These are phyloP conservation scores for Suillus variegatus DNA, from an alignment of 768 basidiomycete species.

Conservation along the genomic window DNA sequence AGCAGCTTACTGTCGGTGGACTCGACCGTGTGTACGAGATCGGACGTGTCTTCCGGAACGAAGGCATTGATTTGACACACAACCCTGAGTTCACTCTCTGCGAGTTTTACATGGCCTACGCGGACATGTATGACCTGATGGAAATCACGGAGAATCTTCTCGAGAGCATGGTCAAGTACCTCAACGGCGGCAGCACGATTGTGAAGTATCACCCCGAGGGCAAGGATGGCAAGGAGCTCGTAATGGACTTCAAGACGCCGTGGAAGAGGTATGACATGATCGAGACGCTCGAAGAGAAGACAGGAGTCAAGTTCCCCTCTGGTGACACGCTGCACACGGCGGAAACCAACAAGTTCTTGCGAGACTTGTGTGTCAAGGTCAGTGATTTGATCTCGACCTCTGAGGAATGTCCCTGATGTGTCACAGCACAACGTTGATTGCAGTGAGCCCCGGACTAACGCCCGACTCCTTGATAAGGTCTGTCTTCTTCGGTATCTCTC, in stretches of 20 bases:
- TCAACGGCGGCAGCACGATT: conserved; percentile 80
- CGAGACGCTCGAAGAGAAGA: conserved; percentile 90
- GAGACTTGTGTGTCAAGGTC: conserved; percentile 84
- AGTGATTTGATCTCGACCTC: conserved; percentile 1
- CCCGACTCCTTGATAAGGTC: conserved; percentile 93
- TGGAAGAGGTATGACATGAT: conserved; percentile 99
- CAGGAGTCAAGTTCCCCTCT: conserved; percentile 88
- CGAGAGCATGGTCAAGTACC: conserved; percentile 85
- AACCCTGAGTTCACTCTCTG: conserved; percentile 99
- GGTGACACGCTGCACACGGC: conserved; percentile 87
- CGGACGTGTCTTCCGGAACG: conserved; percentile 96
- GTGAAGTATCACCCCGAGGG: conserved; percentile 92
- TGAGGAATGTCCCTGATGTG: background rate
- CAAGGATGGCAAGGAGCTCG: conserved; percentile 74
- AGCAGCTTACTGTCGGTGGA: conserved; percentile 96
- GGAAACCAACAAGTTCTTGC: conserved; percentile 86
- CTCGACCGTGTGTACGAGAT: conserved; percentile 99
- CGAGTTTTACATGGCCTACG: conserved; percentile 99
- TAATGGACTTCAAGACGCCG: conserved; percentile 87
- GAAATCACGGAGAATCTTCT: conserved; percentile 91
- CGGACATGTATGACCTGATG: conserved; percentile 99
- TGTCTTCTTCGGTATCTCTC: conserved; percentile 2
- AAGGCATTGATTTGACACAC: conserved; percentile 98
- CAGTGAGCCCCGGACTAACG: conserved; percentile 92
- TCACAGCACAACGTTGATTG: conserved; percentile 92